Percentiles rank a stretch among this genome's conserved stretches.
Evolutionary conservation across 257 asterid genomes (phyloP).

Genomic region (Solanum clarkiae): DNA sequence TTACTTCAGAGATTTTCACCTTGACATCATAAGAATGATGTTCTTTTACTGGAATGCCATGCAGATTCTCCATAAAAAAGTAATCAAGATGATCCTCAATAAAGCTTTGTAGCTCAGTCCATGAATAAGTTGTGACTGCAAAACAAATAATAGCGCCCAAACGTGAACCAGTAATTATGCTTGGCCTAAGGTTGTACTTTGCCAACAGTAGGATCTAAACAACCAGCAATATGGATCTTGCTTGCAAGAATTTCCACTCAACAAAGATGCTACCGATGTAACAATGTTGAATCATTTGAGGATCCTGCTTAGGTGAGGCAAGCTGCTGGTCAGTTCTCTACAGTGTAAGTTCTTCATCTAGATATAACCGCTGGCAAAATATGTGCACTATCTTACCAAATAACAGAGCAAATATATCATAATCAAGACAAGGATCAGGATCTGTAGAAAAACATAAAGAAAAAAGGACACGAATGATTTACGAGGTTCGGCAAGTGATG

Average conservation of each 20-base stretch:
- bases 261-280: constrained; percentile 69
- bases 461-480: too few relatives aligned
- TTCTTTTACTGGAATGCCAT: background rate
- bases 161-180: too few relatives aligned
- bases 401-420: too few relatives aligned
- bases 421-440: too few relatives aligned
- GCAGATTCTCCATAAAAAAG: background rate
- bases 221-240: constrained; percentile 62
- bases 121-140: too few relatives aligned
- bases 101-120: too few relatives aligned
- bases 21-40: background rate
- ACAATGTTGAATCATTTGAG: constrained; percentile 59
- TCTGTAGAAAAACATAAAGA: too few relatives aligned
- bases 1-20: background rate
- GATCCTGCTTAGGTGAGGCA: constrained; percentile 39
- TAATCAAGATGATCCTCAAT: background rate
- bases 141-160: too few relatives aligned
- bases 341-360: constrained; percentile 60
- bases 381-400: constrained; percentile 30
- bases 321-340: constrained; percentile 66
- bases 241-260: constrained; percentile 71
- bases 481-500: too few relatives aligned
- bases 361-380: constrained; percentile 57
- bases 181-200: too few relatives aligned
- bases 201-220: constrained; percentile 61